phyloP scores from a whole-genome alignment of 2,329 filamentous ascomycete species.

The Byssothecium circinans region DNA sequence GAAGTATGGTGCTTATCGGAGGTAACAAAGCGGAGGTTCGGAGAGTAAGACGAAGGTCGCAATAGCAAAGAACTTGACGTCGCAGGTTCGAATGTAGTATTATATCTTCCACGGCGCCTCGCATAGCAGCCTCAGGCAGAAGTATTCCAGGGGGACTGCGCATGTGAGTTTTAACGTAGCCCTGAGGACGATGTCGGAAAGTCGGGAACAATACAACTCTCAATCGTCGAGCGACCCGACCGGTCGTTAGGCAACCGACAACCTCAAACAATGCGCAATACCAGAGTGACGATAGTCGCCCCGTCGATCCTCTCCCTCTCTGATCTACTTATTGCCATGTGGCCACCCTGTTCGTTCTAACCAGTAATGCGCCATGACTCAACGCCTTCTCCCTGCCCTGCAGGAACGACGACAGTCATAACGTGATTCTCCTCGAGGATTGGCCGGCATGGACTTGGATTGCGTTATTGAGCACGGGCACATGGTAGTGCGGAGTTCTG shows the following conservation, averaged over 20 bases:
- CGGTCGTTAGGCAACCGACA: not conserved
- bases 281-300: not conserved
- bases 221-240: not conserved
- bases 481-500: not conserved
- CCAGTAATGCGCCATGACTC: conserved; percentile 1
- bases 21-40: not conserved
- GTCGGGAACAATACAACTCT: not conserved
- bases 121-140: not conserved
- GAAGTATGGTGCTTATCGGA: no score
- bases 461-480: not conserved
- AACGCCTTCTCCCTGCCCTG: conserved; percentile 1
- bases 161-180: not conserved
- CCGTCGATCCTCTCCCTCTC: not conserved
- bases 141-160: not conserved
- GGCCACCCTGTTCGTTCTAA: not conserved
- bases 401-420: conserved; percentile 4
- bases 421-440: conserved; percentile 3
- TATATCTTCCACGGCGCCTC: not conserved
- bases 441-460: not conserved
- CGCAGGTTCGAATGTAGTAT: not conserved
- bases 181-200: not conserved
- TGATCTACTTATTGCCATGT: not conserved
- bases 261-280: not conserved
- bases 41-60: not conserved
- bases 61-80: not conserved